phyloP scores from a whole-genome alignment of 768 basidiomycete genomes.

The Leucosporidium scottii region DNA sequence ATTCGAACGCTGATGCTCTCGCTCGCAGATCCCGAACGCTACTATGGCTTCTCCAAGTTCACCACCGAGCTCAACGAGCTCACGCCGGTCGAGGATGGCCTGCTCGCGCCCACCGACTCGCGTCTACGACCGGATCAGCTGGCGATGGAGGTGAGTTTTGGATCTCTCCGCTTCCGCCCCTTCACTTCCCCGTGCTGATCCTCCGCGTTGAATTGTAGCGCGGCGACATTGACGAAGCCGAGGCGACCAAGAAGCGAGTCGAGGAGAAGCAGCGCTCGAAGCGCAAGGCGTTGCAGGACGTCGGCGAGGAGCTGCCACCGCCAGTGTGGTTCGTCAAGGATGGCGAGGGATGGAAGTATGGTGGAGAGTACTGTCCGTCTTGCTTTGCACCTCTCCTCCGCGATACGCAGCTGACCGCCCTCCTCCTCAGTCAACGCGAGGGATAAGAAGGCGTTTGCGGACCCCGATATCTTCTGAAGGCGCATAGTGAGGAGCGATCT shows the following conservation, averaged over 20 bases:
- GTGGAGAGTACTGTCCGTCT: slow-evolving; percentile 25
- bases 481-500: no score
- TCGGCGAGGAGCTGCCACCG: background rate
- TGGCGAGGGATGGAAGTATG: slow-evolving; percentile 20
- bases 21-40: slow-evolving; percentile 50
- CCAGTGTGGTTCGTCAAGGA: slow-evolving; percentile 21
- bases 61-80: slow-evolving; percentile 78
- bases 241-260: slow-evolving; percentile 65
- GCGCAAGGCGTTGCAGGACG: slow-evolving; percentile 14
- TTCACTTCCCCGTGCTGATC: no score
- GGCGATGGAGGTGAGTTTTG: slow-evolving; percentile 62
- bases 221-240: slow-evolving; percentile 75
- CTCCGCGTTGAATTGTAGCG: slow-evolving; percentile 29
- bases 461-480: slow-evolving; percentile 24
- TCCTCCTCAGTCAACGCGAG: slow-evolving; percentile 14
- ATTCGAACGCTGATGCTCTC: slow-evolving; percentile 39
- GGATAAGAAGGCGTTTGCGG: slow-evolving; percentile 19
- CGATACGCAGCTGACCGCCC: background rate
- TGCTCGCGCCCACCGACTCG: slow-evolving; percentile 81
- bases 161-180: no score
- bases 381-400: background rate
- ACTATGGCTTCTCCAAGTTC: slow-evolving; percentile 90
- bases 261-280: slow-evolving; percentile 63
- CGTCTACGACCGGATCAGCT: slow-evolving; percentile 85
- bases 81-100: slow-evolving; percentile 36